phyloP scores from a whole-genome alignment of 2,329 filamentous ascomycete genomes.

The Pseudofabraea citricarpa region DNA sequence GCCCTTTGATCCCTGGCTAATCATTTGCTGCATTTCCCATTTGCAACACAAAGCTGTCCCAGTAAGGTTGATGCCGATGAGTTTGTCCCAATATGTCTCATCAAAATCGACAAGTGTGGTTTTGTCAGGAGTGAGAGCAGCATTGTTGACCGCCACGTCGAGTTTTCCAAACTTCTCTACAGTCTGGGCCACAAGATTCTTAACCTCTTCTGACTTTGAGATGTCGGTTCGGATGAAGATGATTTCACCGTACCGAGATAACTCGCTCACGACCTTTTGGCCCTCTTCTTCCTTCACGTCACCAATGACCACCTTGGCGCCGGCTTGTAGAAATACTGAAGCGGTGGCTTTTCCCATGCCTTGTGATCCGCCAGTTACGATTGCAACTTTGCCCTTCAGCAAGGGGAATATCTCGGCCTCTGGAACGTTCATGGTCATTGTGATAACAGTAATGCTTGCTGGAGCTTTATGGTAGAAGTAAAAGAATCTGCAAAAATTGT shows the following conservation, averaged over 20 bases:
- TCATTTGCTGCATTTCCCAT: constrained; percentile 32
- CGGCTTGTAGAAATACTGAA: constrained; percentile 30
- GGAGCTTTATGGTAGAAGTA: too few species aligned
- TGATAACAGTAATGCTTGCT: too few species aligned
- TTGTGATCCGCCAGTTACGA: constrained; percentile 10
- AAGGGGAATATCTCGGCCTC: constrained; percentile 7
- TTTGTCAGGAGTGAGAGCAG: constrained; percentile 27
- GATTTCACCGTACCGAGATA: constrained; percentile 18
- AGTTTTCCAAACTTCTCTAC: constrained; percentile 43
- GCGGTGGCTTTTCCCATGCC: constrained; percentile 39
- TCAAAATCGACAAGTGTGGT: constrained; percentile 13
- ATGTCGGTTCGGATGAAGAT: constrained; percentile 41
- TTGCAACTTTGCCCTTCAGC: constrained; percentile 10
- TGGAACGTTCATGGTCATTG: constrained; percentile 6
- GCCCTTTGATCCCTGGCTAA: constrained; percentile 36
- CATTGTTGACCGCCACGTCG: constrained; percentile 50
- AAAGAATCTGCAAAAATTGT: too few species aligned
- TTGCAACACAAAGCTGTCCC: constrained; percentile 29
- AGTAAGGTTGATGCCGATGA: constrained; percentile 28
- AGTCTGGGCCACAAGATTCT: constrained; percentile 42
- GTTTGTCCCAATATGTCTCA: constrained; percentile 29
- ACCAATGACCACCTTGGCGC: constrained; percentile 34
- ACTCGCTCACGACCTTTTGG: constrained; percentile 24
- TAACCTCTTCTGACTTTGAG: constrained; percentile 40
- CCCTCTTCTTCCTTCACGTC: constrained; percentile 31